Conservation (phyloP, 345 rosid species). For the Carallia brachiata region DNA sequence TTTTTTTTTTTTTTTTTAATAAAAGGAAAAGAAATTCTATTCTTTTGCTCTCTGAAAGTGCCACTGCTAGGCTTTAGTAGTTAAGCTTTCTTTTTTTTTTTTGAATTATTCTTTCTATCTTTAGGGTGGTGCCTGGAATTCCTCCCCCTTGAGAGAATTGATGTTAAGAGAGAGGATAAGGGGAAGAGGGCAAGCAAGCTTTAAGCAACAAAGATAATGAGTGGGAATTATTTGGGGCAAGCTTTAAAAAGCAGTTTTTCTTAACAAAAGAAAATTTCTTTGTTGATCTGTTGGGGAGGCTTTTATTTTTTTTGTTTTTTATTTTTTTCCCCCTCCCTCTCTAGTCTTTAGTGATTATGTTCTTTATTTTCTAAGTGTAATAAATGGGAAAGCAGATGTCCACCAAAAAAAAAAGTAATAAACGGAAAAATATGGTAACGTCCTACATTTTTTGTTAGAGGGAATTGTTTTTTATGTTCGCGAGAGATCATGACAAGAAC, state of each 20-base stretch:
- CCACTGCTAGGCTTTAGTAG: conserved; percentile 8
- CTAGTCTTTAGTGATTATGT: too few relatives aligned
- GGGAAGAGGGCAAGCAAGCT: conserved; percentile 33
- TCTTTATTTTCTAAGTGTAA: too few relatives aligned
- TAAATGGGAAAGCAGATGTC: too few relatives aligned
- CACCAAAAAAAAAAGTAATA: too few relatives aligned
- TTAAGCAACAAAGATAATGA: conserved; percentile 82
- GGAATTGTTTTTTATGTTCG: too few relatives aligned
- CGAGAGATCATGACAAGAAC: too few relatives aligned
- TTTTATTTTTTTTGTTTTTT: conserved; percentile 1
- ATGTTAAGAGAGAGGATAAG: conserved; percentile 25
- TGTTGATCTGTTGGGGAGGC: conserved; percentile 23
- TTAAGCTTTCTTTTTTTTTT: conserved; percentile 22
- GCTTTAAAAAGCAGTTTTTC: conserved; percentile 44
- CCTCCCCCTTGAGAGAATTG: conserved; percentile 11
- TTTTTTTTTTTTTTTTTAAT: not conserved
- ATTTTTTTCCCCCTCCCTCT: not conserved
- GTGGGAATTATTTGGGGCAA: conserved; percentile 81
- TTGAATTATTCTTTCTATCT: conserved; percentile 10
- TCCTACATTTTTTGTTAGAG: too few relatives aligned
- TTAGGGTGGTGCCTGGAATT: conserved; percentile 9
- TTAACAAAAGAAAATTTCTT: conserved; percentile 35
- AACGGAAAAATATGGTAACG: too few relatives aligned
- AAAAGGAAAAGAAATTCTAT: not conserved
- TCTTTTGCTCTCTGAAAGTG: not conserved